phyloP scores from a whole-genome alignment of 768 basidiomycete species.

The Tephrocybe rancida region DNA sequence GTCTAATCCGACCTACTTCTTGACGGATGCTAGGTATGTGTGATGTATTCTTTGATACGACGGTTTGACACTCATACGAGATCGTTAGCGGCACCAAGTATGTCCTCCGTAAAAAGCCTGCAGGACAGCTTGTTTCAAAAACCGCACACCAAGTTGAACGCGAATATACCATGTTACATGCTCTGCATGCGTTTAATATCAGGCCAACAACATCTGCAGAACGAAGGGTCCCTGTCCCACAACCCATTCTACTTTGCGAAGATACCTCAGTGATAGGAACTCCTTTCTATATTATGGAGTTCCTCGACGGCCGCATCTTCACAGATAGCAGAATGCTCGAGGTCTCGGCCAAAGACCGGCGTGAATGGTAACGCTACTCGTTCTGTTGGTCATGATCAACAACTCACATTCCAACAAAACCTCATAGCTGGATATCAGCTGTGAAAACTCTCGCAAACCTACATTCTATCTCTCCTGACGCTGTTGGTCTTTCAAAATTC shows the following conservation, averaged over 20 bases:
- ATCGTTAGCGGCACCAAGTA: constrained; percentile 54
- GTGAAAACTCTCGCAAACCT: constrained; percentile 71
- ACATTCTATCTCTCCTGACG: constrained; percentile 61
- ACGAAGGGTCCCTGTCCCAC: constrained; percentile 78
- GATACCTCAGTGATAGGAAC: constrained; percentile 81
- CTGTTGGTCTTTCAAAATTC: constrained; percentile 69
- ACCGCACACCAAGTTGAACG: constrained; percentile 97
- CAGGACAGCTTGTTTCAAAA: constrained; percentile 80
- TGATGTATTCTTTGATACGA: constrained; percentile 5
- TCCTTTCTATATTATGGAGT: constrained; percentile 97
- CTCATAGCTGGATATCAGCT: constrained; percentile 76
- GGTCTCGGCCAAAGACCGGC: constrained; percentile 58
- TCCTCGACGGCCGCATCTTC: constrained; percentile 92
- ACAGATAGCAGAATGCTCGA: constrained; percentile 81
- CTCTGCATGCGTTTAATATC: constrained; percentile 76
- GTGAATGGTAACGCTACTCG: constrained; percentile 57
- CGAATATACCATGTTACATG: constrained; percentile 81
- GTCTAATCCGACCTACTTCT: constrained; percentile 97
- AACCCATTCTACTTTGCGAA: constrained; percentile 82
- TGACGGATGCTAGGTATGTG: constrained; percentile 73
- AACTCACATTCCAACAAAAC: not conserved
- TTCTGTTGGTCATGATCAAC: not conserved
- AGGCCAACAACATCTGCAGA: constrained; percentile 49
- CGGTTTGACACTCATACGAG: not conserved
- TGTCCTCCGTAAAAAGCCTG: constrained; percentile 93